Percentiles rank a stretch among this genome's conserved stretches.
Evolutionary conservation across 225 moss, liverwort and hornwort genomes (phyloP).

Genomic region (Bryoerythrophyllum caledonicum): DNA sequence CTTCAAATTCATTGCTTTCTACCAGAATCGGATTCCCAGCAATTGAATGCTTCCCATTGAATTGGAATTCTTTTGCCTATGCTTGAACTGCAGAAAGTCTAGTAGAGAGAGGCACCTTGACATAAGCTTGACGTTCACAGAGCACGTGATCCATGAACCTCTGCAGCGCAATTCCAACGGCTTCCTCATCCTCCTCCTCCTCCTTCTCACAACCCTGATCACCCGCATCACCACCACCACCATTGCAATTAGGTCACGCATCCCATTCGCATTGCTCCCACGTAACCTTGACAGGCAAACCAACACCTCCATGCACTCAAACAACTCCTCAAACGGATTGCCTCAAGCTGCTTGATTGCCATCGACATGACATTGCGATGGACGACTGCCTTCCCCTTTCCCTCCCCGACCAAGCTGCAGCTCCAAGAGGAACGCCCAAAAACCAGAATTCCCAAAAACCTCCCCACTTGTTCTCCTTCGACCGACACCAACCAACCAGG

Average conservation of each 20-base stretch:
- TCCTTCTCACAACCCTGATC: constrained; percentile 44
- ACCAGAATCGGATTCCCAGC: background rate
- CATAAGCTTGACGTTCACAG: constrained; percentile 35
- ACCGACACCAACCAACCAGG: too few species aligned
- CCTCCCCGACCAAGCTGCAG: too few species aligned
- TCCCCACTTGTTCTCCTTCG: too few species aligned
- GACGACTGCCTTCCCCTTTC: background rate
- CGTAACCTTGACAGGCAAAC: too few species aligned
- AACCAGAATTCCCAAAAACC: too few species aligned
- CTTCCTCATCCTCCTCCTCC: constrained; percentile 34
- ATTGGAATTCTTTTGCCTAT: background rate
- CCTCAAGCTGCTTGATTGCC: background rate
- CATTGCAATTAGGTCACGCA: constrained; percentile 31
- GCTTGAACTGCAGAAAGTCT: constrained; percentile 18
- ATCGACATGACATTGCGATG: background rate
- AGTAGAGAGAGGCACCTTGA: constrained; percentile 40
- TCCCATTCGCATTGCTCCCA: constrained; percentile 18
- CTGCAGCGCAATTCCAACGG: constrained; percentile 29
- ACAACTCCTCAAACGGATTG: background rate
- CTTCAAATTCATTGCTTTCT: background rate
- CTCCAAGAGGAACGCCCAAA: too few species aligned
- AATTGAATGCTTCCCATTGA: constrained; percentile 6
- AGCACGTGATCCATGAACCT: constrained; percentile 39
- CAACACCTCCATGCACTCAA: background rate
- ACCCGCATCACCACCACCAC: background rate